Percentiles rank a stretch among this genome's conserved stretches.
These are phyloP conservation scores for Phytophthora constricta DNA, from an alignment of 352 stramenopile species.

Conservation along the genomic window DNA sequence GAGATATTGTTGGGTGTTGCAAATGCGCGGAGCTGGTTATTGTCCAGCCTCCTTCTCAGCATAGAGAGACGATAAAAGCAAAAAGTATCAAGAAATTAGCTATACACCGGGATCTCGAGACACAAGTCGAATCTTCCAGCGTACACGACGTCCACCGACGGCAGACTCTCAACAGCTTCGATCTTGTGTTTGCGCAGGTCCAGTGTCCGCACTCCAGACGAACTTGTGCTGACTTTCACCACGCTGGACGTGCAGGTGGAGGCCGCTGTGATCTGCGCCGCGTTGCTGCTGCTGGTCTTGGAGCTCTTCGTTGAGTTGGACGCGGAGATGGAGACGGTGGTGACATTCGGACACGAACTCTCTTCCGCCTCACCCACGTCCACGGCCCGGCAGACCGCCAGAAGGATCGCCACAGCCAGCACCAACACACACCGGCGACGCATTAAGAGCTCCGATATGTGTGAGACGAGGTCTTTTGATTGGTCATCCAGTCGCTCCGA, in stretches of 20 bases:
- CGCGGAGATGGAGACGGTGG: conserved; percentile 27
- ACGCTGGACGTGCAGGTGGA: conserved; percentile 25
- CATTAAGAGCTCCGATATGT: background rate
- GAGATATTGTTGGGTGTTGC: conserved; percentile 23
- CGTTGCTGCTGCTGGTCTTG: conserved; percentile 12
- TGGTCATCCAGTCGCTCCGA: background rate
- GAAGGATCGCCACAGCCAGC: conserved; percentile 15
- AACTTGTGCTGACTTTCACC: conserved; percentile 20
- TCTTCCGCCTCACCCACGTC: conserved; percentile 38
- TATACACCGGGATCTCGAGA: too few relatives aligned
- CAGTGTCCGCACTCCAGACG: conserved; percentile 13
- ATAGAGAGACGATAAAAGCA: too few relatives aligned
- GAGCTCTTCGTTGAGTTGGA: conserved; percentile 17
- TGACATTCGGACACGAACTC: conserved; percentile 42
- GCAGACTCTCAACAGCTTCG: conserved; percentile 31
- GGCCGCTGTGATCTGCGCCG: conserved; percentile 25
- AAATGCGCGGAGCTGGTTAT: conserved; percentile 36
- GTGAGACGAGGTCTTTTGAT: background rate
- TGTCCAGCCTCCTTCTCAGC: conserved; percentile 33
- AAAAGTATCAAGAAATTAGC: too few relatives aligned
- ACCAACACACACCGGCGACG: background rate
- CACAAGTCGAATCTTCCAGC: background rate
- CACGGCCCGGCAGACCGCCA: conserved; percentile 22
- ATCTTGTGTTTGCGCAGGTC: conserved; percentile 32
- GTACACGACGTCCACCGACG: conserved; percentile 28